Base-by-base conservation (phyloP, 2,329 filamentous ascomycete genomes). In the Leptographium procerum region DNA sequence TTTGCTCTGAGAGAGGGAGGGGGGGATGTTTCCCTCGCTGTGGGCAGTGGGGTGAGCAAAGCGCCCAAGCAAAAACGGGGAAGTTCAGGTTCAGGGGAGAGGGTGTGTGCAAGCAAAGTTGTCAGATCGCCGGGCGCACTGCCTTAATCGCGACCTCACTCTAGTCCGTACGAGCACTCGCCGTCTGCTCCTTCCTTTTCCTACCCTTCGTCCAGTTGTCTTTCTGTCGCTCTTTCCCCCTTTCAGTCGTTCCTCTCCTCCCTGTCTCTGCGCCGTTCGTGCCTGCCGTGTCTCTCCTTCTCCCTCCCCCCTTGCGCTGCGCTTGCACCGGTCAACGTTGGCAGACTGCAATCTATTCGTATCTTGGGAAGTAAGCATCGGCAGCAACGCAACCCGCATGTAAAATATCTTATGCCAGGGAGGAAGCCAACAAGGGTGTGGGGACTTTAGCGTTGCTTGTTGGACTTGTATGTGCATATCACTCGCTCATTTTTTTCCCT, bases 1-100 rank as follows among this genome's bases (percentile, higher is more conserved):
- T 66, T 68, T 66, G 63, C 65, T 61, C 36, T 56, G 58, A 54
- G 52, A 24, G 26, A 26, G 24, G 56, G 52, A 24, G 26, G 31
- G 24, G 34, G 54, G 54, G 26, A 19, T 28, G 24, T 26, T 54
- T 34, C n/a, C 52, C 16, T 53, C 29, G 19, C 34, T 57, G 40
- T 36, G 33, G 31, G 48, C 55, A 24, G 47, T 45, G 57, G 40
- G 40, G 40, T 43, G 40, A 43, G 40, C 40, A 19, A 43, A 43
- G n/a, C n/a, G n/a, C n/a, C n/a, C n/a, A n/a, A 43, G 40, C 40
- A n/a, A 16, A 43, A 19, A 19, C 40, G n/a, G 40, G 8, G 40
- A 16, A 19, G 40, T n/a, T n/a, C n/a, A 43, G 16, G 40, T 43
- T 40, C 40, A 43, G 40, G 40, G 40, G 40, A 43, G 40, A 19